A percentile compares a stretch with the other conserved stretches of the same genome.
Conservation (phyloP, 768 basidiomycete genomes). For the Inosperma sp. region DNA sequence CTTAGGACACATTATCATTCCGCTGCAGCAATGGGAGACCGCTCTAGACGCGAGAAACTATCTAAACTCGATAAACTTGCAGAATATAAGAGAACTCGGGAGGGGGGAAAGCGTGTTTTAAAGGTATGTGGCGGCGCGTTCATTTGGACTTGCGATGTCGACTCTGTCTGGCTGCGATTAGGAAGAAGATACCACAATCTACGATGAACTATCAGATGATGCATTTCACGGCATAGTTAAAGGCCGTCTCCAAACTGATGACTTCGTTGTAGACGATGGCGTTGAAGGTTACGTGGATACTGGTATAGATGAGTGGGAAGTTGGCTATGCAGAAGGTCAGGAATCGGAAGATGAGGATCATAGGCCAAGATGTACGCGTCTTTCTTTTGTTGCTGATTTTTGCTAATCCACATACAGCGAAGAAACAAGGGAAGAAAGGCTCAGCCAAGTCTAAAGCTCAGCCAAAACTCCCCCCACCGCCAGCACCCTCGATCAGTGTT, state of each 20-base stretch:
- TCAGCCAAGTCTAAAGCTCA: constrained; percentile 43
- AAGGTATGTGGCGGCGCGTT: constrained; percentile 42
- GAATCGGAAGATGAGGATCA: constrained; percentile 53
- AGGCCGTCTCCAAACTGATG: constrained; percentile 76
- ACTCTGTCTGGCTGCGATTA: constrained; percentile 17
- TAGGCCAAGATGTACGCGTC: constrained; percentile 39
- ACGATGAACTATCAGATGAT: constrained; percentile 87
- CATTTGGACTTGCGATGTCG: background rate
- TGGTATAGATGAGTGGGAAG: constrained; percentile 92
- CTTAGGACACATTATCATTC: background rate
- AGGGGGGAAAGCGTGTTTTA: constrained; percentile 52
- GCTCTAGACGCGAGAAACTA: constrained; percentile 38
- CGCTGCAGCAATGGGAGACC: constrained; percentile 33
- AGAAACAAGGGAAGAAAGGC: constrained; percentile 42
- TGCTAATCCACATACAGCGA: constrained; percentile 19
- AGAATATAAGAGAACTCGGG: constrained; percentile 55
- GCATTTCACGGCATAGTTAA: constrained; percentile 84
- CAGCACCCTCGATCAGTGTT: constrained; percentile 63
- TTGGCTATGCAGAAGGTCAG: constrained; percentile 48
- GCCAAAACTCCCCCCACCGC: constrained; percentile 48
- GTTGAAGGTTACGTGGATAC: constrained; percentile 90
- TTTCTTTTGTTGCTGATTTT: background rate
- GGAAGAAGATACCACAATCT: constrained; percentile 65
- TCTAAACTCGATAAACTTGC: constrained; percentile 47
- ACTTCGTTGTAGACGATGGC: constrained; percentile 96